phyloP scores from a whole-genome alignment of 768 basidiomycete species.

The Tylopilus sp. region DNA sequence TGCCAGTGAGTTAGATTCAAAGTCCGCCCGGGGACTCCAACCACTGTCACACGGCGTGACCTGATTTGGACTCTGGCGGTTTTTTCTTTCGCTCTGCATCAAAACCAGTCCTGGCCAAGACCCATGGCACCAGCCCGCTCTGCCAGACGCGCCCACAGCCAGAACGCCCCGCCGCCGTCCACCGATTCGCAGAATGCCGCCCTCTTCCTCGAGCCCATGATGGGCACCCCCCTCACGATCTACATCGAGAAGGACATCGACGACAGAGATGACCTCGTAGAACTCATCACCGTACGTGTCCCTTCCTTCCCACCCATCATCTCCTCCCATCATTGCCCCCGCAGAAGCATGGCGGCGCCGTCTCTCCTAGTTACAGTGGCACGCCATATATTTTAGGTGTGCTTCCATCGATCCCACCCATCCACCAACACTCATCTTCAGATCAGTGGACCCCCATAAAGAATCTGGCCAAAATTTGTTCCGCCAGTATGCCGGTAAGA shows the following conservation, averaged over 20 bases:
- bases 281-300: slow-evolving; percentile 61
- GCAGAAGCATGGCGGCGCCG: slow-evolving; percentile 75
- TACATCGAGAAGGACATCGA: slow-evolving; percentile 81
- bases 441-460: slow-evolving; percentile 71
- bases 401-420: slow-evolving; percentile 22
- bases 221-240: slow-evolving; percentile 69
- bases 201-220: slow-evolving; percentile 82
- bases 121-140: slow-evolving; percentile 82
- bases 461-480: slow-evolving; percentile 78
- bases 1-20: slow-evolving; percentile 10
- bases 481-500: slow-evolving; percentile 76
- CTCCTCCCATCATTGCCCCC: background rate
- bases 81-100: slow-evolving; percentile 21
- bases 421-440: slow-evolving; percentile 3
- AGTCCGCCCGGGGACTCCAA: slow-evolving; percentile 30
- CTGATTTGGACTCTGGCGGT: slow-evolving; percentile 7
- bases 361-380: slow-evolving; percentile 73
- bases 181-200: slow-evolving; percentile 36
- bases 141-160: slow-evolving; percentile 46
- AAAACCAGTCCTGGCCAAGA: slow-evolving; percentile 40
- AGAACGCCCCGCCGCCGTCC: slow-evolving; percentile 23
- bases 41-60: slow-evolving; percentile 25
- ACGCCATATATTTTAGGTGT: slow-evolving; percentile 78
- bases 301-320: slow-evolving; percentile 3
- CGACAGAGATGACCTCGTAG: slow-evolving; percentile 60